Evolutionary conservation across 2,329 filamentous ascomycete genomes (phyloP).

Genomic region (Nothophoma quercina): DNA sequence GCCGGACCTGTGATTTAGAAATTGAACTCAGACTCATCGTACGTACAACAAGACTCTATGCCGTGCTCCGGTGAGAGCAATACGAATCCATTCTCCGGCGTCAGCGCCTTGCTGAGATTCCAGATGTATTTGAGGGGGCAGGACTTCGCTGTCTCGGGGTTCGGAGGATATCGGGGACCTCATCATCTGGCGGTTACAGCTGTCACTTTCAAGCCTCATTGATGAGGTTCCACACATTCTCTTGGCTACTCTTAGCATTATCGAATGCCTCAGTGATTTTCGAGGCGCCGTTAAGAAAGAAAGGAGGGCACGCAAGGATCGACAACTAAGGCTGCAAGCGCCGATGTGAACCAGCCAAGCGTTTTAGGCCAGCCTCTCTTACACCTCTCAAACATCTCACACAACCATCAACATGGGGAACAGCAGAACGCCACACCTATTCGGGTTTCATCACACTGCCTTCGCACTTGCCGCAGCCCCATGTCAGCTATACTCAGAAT

Average conservation of each 20-base stretch:
- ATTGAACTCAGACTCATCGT: no score
- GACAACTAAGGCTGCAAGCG: slow-evolving; percentile 21
- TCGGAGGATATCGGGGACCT: slow-evolving; percentile 10
- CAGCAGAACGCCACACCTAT: slow-evolving; percentile 31
- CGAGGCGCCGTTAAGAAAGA: slow-evolving; percentile 8
- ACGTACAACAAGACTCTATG: neutral
- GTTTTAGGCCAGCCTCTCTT: slow-evolving; percentile 29
- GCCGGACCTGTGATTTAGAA: neutral
- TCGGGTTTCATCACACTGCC: slow-evolving; percentile 39
- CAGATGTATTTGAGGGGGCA: slow-evolving; percentile 1
- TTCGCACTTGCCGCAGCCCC: slow-evolving; percentile 23
- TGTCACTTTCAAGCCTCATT: slow-evolving; percentile 25
- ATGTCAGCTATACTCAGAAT: slow-evolving; percentile 19
- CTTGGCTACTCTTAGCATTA: slow-evolving; percentile 11
- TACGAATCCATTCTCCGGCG: neutral
- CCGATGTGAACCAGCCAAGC: slow-evolving; percentile 30
- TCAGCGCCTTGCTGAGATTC: slow-evolving; percentile 3
- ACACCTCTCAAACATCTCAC: slow-evolving; percentile 42
- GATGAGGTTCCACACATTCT: slow-evolving; percentile 7
- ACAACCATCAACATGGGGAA: slow-evolving; percentile 29
- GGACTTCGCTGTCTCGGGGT: slow-evolving; percentile 9
- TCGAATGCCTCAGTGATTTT: slow-evolving; percentile 2
- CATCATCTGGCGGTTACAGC: slow-evolving; percentile 22
- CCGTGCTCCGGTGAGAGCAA: neutral
- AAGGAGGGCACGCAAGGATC: slow-evolving; percentile 7